phyloP scores from a whole-genome alignment of 2,329 filamentous ascomycete species.

The Colletotrichum somersetense region DNA sequence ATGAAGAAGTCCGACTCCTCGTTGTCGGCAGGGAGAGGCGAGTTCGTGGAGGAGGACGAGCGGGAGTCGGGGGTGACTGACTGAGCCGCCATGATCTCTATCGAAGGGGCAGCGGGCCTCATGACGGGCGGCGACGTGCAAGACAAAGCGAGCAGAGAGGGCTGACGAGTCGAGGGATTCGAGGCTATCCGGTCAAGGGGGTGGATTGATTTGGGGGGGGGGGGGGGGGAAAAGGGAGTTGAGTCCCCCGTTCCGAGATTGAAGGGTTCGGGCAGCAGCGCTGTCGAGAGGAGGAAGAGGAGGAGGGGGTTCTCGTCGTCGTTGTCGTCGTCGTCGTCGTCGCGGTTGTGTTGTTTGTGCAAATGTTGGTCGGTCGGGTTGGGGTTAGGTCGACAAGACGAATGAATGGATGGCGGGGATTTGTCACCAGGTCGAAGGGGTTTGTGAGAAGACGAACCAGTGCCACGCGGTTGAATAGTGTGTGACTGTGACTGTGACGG shows the following conservation, averaged over 20 bases:
- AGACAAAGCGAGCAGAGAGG: constrained; percentile 6
- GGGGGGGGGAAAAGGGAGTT: constrained; percentile 25
- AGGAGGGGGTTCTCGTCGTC: not conserved
- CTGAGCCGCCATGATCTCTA: constrained; percentile 47
- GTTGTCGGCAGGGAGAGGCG: constrained; percentile 81
- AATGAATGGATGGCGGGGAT: constrained; percentile 22
- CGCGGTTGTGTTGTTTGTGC: constrained; percentile 5
- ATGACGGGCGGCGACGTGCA: constrained; percentile 41
- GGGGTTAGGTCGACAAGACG: constrained; percentile 12
- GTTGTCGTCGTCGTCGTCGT: not conserved
- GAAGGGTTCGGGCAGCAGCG: constrained; percentile 1
- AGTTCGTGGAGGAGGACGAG: constrained; percentile 78
- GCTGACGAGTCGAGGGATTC: constrained; percentile 27
- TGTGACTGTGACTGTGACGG: constrained; percentile 24
- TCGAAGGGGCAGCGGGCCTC: constrained; percentile 46
- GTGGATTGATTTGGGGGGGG: no score
- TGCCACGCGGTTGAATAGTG: constrained; percentile 30
- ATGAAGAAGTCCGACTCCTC: constrained; percentile 96
- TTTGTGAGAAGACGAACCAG: constrained; percentile 21
- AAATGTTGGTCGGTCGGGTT: not conserved
- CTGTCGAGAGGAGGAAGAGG: not conserved
- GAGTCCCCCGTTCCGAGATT: constrained; percentile 26
- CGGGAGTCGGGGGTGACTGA: constrained; percentile 59
- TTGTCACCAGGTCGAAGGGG: constrained; percentile 36
- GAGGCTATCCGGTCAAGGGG: constrained; percentile 29